Percentiles rank a stretch among this genome's conserved stretches.
Conservation (phyloP, 176 grass and related monocot species). For the Triticum aestivum region DNA sequence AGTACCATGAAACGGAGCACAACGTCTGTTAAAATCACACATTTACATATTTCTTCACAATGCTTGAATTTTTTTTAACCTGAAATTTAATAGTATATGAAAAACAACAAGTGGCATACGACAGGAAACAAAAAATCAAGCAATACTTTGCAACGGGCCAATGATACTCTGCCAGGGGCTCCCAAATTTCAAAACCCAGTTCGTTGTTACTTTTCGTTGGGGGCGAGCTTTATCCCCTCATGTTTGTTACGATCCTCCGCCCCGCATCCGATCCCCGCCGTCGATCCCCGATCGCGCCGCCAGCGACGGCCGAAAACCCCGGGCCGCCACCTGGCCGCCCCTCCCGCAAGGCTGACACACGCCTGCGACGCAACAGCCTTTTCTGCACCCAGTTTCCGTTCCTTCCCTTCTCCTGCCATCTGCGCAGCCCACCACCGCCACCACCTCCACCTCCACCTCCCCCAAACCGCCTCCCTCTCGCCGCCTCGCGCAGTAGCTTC, state of each 20-base stretch:
- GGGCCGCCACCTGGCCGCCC: conserved; percentile 23
- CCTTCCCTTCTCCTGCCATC: background rate
- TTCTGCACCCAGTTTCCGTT: conserved; percentile 33
- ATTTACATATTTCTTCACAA: background rate
- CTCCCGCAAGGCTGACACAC: background rate
- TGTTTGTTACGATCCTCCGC: conserved; percentile 4
- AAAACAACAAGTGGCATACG: too few species aligned
- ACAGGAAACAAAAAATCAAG: too few species aligned
- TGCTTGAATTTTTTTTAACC: too few species aligned
- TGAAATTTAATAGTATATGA: too few species aligned
- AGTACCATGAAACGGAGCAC: background rate
- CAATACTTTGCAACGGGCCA: too few species aligned
- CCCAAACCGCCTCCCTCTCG: conserved; percentile 2
- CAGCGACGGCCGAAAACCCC: background rate
- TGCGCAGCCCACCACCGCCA: background rate
- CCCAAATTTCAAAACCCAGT: conserved; percentile 18
- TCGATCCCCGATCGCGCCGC: background rate
- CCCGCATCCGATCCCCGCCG: background rate
- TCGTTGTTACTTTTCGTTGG: conserved; percentile 22
- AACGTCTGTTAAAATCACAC: background rate
- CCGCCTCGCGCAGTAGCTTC: background rate
- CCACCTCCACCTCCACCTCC: conserved; percentile 23
- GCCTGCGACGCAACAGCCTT: conserved; percentile 15
- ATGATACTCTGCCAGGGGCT: background rate
- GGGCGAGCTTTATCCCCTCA: background rate